Evolutionary conservation across 306 rosid genomes (phyloP).

Genomic region (Malus fusca): DNA sequence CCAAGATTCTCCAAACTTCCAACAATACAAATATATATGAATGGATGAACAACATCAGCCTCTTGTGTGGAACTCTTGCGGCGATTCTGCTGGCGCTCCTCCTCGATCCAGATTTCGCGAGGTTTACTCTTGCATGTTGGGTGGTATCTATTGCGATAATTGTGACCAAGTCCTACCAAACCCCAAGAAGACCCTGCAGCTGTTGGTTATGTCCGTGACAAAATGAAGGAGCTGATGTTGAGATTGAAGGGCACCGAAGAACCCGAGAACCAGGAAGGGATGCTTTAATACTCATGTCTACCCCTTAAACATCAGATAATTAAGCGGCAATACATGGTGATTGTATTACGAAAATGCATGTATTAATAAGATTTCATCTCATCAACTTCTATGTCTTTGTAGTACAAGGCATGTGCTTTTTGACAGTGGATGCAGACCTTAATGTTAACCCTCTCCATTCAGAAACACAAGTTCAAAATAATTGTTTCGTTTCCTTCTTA

Average conservation of each 20-base stretch:
- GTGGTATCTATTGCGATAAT: background rate
- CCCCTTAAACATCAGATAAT: too few relatives aligned
- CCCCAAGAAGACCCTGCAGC: background rate
- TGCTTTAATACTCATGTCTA: too few relatives aligned
- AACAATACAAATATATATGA: background rate
- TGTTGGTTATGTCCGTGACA: background rate
- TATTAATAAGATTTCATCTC: too few relatives aligned
- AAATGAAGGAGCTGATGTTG: background rate
- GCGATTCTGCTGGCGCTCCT: background rate
- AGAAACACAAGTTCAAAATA: too few relatives aligned
- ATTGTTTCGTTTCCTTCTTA: too few relatives aligned
- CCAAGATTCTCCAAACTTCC: background rate
- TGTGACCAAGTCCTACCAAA: background rate
- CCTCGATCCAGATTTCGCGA: background rate
- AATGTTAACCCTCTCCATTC: too few relatives aligned
- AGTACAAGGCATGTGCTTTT: too few relatives aligned
- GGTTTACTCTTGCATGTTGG: background rate
- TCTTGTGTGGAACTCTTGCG: background rate
- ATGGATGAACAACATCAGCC: background rate
- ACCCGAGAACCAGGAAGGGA: background rate
- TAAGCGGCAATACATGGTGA: too few relatives aligned
- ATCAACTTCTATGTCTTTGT: too few relatives aligned
- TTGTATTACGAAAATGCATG: too few relatives aligned
- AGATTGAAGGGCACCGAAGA: background rate
- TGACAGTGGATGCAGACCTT: too few relatives aligned